These are phyloP conservation scores for Saposhnikovia divaricata DNA, from an alignment of 129 eudicot species.

Conservation along the genomic window DNA sequence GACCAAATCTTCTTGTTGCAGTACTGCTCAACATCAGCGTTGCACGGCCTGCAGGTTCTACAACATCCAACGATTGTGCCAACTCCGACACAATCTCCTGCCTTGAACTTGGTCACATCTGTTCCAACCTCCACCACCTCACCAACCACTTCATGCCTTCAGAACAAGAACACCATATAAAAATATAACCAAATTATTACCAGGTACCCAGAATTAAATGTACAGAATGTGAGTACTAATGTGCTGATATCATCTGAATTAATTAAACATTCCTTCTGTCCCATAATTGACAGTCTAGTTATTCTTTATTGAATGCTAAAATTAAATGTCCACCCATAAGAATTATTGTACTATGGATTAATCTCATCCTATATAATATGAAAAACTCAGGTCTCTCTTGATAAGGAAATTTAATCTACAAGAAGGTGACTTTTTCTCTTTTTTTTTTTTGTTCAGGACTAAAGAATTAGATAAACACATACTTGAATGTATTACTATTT, in stretches of 20 bases:
- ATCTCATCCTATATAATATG: neutral
- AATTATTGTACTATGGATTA: neutral
- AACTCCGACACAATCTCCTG: slow-evolving; percentile 80
- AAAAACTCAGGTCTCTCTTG: neutral
- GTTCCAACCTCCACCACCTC: slow-evolving; percentile 95
- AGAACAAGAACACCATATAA: slow-evolving; percentile 1
- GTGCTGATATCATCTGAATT: neutral
- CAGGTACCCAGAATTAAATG: neutral
- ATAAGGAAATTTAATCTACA: neutral
- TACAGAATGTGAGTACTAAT: neutral
- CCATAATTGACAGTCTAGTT: neutral
- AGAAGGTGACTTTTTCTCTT: neutral
- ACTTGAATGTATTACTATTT: neutral
- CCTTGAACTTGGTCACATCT: slow-evolving; percentile 55
- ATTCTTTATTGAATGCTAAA: neutral
- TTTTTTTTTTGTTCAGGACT: too few species aligned
- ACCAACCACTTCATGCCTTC: slow-evolving; percentile 94
- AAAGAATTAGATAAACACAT: neutral
- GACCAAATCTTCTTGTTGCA: slow-evolving; percentile 94
- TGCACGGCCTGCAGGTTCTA: slow-evolving; percentile 55
- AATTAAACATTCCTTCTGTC: neutral
- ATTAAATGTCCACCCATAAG: neutral
- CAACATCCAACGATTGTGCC: slow-evolving; percentile 82
- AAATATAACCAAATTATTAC: neutral
- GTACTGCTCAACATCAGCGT: slow-evolving; percentile 72